Evolutionary conservation across 2,329 filamentous ascomycete genomes (phyloP), one percentile per base, ranked within the genome.

Genomic region (Zymoseptoria passerinii): DNA sequence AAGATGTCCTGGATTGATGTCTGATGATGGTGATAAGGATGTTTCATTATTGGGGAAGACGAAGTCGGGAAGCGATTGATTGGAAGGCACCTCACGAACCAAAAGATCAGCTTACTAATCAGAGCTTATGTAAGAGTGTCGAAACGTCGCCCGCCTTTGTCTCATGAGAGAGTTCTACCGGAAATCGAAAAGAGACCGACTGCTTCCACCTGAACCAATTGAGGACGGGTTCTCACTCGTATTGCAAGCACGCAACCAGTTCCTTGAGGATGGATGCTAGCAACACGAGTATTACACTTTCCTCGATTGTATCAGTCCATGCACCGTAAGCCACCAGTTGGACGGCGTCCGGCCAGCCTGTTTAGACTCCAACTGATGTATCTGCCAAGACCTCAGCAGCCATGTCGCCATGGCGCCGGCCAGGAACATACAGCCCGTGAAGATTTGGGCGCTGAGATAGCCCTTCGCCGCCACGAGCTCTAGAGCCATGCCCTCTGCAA

Each of bases 351-450:
- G 19, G 4, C 49, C 49, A 20, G 49, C 10, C 35, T 58, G 53
- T 28, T 61, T 51, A 53, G 54, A 58, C 51, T 81, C 77, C 44
- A 79, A 61, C 53, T 81, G 75, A 3, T 74, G 75, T 63, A 84
- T 77, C 70, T 84, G 83, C 83, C 82, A 85, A 0, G 76, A 77
- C 53, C 81, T 70, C 56, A 84, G 68, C n/a, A 80, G 64, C 75
- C 77, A 81, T 62, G 82, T 68, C 52, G 76, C 77, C 0, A 74
- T 57, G 0, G 82, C 77, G 2, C 77, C 82, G 1, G 70, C 78
- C 13, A 84, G 66, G 66, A 83, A 85, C 78, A 83, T 82, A 62
- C 77, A 78, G 0, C 80, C 82, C 0, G 80, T 77, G 65, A 83
- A 85, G 2, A 85, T 61, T 63, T 85, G 82, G 1, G 81, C 78